Percentiles rank a stretch among this genome's conserved stretches.
Conservation (phyloP, 495 filamentous ascomycete genomes). For the Aspergillus indologenus region DNA sequence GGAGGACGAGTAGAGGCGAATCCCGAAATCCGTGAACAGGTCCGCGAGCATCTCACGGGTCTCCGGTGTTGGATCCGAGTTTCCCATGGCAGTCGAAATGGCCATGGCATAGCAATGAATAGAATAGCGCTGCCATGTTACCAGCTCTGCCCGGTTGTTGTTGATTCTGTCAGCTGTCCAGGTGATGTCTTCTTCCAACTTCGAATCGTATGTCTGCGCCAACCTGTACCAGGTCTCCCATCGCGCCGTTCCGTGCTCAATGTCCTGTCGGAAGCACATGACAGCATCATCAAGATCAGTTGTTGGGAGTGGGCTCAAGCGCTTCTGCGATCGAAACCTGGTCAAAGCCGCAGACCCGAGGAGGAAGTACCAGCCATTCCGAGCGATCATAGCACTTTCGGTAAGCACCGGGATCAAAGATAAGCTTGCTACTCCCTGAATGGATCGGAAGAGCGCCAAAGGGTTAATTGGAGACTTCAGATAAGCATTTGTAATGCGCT, state of each 20-base stretch:
- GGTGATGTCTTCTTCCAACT: slow-evolving; percentile 85
- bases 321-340: slow-evolving; percentile 83
- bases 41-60: slow-evolving; percentile 68
- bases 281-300: slow-evolving; percentile 84
- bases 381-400: slow-evolving; percentile 59
- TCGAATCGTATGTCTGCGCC: slow-evolving; percentile 85
- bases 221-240: slow-evolving; percentile 98
- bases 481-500: slow-evolving; percentile 69
- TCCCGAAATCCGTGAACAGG: slow-evolving; percentile 86
- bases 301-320: slow-evolving; percentile 69
- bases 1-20: slow-evolving; percentile 85
- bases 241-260: slow-evolving; percentile 77
- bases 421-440: slow-evolving; percentile 70
- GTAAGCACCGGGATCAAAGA: slow-evolving; percentile 48
- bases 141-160: slow-evolving; percentile 71
- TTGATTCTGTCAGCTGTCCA: slow-evolving; percentile 98
- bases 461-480: slow-evolving; percentile 80
- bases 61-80: slow-evolving; percentile 58
- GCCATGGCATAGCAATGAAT: slow-evolving; percentile 96
- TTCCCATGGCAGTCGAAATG: slow-evolving; percentile 65
- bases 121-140: slow-evolving; percentile 70
- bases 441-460: slow-evolving; percentile 69
- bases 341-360: slow-evolving; percentile 83
- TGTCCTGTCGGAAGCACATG: slow-evolving; percentile 76
- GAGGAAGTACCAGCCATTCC: slow-evolving; percentile 89